Percentiles rank a stretch among this genome's conserved stretches.
Conservation (phyloP, 345 rosid species). For the Atalantia buxifolia region DNA sequence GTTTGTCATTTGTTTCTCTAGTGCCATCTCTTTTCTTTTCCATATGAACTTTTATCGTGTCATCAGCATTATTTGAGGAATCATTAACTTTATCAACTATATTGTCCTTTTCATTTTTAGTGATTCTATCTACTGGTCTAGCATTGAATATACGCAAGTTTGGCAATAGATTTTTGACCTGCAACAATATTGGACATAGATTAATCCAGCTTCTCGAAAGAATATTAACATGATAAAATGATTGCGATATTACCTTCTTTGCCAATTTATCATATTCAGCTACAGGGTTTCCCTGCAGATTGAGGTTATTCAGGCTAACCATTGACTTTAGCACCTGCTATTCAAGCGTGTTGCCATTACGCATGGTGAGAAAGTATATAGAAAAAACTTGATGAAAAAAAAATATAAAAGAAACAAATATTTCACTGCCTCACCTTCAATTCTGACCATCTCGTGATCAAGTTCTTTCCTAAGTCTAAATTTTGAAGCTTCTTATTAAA, state of each 20-base stretch:
- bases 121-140: conserved; percentile 47
- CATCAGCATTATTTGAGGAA: conserved; percentile 9
- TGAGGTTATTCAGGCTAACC: conserved; percentile 62
- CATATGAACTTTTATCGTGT: conserved; percentile 20
- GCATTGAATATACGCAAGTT: conserved; percentile 76
- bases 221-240: neutral
- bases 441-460: conserved; percentile 60
- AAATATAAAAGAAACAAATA: neutral
- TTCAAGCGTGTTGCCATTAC: conserved; percentile 1
- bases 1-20: conserved; percentile 12
- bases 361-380: neutral
- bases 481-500: conserved; percentile 63
- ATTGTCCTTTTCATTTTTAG: conserved; percentile 25
- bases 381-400: conserved; percentile 8
- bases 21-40: conserved; percentile 18
- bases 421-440: conserved; percentile 50
- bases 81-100: conserved; percentile 20
- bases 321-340: conserved; percentile 62
- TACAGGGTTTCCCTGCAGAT: conserved; percentile 78
- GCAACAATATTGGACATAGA: conserved; percentile 13
- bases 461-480: conserved; percentile 91
- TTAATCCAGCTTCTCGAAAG: neutral
- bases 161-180: conserved; percentile 54
- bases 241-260: conserved; percentile 49
- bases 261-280: conserved; percentile 59